phyloP scores from a whole-genome alignment of 2,329 filamentous ascomycete species.

The Aspergillus ruber region DNA sequence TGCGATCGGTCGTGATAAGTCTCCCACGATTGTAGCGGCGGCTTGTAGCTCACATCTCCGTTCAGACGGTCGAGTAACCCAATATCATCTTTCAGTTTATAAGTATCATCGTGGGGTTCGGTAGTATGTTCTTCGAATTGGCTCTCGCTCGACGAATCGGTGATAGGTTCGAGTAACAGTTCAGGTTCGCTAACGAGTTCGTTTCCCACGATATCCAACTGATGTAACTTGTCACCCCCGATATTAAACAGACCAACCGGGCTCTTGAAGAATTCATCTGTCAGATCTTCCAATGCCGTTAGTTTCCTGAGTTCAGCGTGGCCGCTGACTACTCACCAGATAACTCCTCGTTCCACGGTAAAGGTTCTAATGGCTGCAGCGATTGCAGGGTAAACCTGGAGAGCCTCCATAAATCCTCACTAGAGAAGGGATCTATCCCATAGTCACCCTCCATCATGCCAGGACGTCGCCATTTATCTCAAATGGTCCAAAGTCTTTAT shows the following conservation, averaged over 20 bases:
- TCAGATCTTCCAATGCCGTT: conserved; percentile 14
- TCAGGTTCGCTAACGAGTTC: conserved; percentile 14
- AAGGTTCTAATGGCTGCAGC: conserved; percentile 29
- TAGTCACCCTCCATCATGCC: conserved; percentile 21
- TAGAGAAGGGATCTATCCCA: conserved; percentile 27
- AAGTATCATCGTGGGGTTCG: conserved; percentile 11
- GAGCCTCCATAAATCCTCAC: conserved; percentile 31
- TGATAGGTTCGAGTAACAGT: conserved; percentile 13
- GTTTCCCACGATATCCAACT: conserved; percentile 27
- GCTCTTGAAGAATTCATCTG: conserved; percentile 18
- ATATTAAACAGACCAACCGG: conserved; percentile 16
- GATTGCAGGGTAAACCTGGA: conserved; percentile 32
- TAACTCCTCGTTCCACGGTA: conserved; percentile 29
- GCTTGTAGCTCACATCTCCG: conserved; percentile 5
- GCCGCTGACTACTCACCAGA: conserved; percentile 21
- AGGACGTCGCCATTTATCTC: not conserved
- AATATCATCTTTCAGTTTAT: conserved; percentile 20
- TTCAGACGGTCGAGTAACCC: conserved; percentile 28
- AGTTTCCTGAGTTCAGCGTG: not conserved
- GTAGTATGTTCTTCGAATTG: conserved; percentile 16
- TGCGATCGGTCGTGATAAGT: conserved; percentile 27
- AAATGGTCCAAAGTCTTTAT: not conserved
- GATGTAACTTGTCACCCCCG: conserved; percentile 21
- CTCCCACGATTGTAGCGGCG: conserved; percentile 36
- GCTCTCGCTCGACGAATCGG: conserved; percentile 14